phyloP scores from a whole-genome alignment of 2,329 filamentous ascomycete genomes.

The Neonectria punicea region DNA sequence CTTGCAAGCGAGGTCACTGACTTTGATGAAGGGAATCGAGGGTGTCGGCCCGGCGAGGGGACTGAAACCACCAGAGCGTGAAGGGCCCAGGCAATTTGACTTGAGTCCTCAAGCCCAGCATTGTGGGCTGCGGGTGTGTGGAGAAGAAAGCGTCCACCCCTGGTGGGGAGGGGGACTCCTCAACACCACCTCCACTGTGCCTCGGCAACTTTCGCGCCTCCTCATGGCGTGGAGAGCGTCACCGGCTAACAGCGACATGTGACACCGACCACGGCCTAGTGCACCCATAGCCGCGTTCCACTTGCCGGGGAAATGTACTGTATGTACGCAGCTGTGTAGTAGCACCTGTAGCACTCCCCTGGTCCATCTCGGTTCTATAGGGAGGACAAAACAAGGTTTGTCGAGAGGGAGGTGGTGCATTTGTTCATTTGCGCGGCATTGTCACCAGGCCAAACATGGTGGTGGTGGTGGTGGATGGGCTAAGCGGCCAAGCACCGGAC shows the following conservation, averaged over 20 bases:
- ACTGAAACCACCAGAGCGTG: constrained; percentile 35
- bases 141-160: constrained; percentile 12
- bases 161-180: background rate
- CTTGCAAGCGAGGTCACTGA: constrained; percentile 22
- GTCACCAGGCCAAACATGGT: constrained; percentile 2
- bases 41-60: constrained; percentile 24
- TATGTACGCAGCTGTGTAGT: background rate
- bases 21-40: constrained; percentile 22
- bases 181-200: constrained; percentile 8
- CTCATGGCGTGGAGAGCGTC: constrained; percentile 1
- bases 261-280: constrained; percentile 9
- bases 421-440: constrained; percentile 7
- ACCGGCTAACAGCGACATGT: constrained; percentile 17
- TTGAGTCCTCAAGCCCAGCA: constrained; percentile 10
- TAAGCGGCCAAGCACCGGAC: background rate
- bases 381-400: constrained; percentile 8
- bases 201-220: constrained; percentile 21
- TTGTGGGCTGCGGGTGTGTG: constrained; percentile 20
- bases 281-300: constrained; percentile 18
- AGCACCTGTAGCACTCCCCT: constrained; percentile 11
- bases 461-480: background rate
- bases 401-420: constrained; percentile 6
- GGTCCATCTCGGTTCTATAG: constrained; percentile 22
- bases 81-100: constrained; percentile 15
- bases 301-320: constrained; percentile 1